Base-by-base conservation (phyloP, 805 yeast species). In the Priceomyces castillae region DNA sequence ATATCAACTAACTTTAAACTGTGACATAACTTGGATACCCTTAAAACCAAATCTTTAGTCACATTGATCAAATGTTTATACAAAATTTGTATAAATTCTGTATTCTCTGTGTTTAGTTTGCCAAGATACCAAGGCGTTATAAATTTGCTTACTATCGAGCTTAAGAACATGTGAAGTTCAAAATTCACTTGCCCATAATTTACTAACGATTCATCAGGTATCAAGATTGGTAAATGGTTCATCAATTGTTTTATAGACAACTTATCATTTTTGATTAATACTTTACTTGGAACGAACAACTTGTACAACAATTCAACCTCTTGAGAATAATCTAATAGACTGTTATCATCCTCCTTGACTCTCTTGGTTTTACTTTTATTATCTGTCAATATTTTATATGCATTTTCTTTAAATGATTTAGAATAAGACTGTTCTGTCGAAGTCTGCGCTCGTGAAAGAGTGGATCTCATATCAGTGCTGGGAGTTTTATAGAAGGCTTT, bases 141-240 rank as follows among this genome's bases (percentile, higher is more conserved):
- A 34, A 47, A 62, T 16, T 51, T 54, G 7, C 49, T 42, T 41
- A 59, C 41, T 9, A 69, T 60, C 2, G 61, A 50, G 28, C 67
- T 58, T n/a, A 69, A 46, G 42, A 71, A 65, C 43, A 69, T 49
- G 47, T 71, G 74, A 12, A 70, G 43, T 41, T 66, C 64, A 39
- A 68, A 57, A 39, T 68, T 68, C 34, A 68, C 50, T 14, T 42
- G 38, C 12, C 45, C 30, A 16, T 37, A 35, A 20, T 51, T 50
- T 12, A 47, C 39, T 16, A 41, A 46, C 9, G 51, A 41, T 3
- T 51, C 40, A 36, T 44, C 50, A 3, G 59, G 55, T 7, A 65
- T 55, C 5, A 69, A 42, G 4, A 37, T 39, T 3, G 73, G 73
- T 10, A 69, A 50, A 43, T 61, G 54, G 23, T 46, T 51, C 17